Evolutionary conservation across 768 basidiomycete genomes (phyloP).

Genomic region (Xanthoconium purpureum): DNA sequence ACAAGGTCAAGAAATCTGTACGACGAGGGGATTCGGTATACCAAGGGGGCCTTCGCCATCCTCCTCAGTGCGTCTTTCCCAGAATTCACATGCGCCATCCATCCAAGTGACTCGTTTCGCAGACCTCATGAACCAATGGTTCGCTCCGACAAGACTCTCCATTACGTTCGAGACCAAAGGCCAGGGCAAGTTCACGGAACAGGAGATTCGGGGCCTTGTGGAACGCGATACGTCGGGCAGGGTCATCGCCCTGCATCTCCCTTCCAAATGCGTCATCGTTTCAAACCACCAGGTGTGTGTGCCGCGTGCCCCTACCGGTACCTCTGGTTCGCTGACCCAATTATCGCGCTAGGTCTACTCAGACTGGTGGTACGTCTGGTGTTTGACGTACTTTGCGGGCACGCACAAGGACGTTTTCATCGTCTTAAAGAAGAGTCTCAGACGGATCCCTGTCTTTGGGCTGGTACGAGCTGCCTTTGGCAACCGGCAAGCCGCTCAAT

Average conservation of each 20-base stretch:
- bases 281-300: conserved; percentile 85
- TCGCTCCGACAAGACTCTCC: conserved; percentile 70
- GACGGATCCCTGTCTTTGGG: conserved; percentile 82
- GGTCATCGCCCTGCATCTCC: conserved; percentile 62
- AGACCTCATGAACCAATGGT: conserved; percentile 82
- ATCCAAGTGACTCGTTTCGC: background rate
- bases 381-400: conserved; percentile 67
- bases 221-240: conserved; percentile 54
- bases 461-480: conserved; percentile 55
- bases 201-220: conserved; percentile 58
- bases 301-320: background rate
- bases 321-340: conserved; percentile 4
- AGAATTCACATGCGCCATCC: background rate
- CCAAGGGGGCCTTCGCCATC: conserved; percentile 78
- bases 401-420: conserved; percentile 79
- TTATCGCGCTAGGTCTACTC: conserved; percentile 54
- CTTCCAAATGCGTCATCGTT: conserved; percentile 78
- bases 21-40: conserved; percentile 69
- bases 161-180: conserved; percentile 75
- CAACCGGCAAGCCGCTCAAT: conserved; percentile 5
- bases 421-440: conserved; percentile 87
- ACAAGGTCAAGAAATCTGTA: conserved; percentile 54
- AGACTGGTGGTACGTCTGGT: conserved; percentile 91
- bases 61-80: conserved; percentile 57
- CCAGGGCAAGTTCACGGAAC: conserved; percentile 55